Evolutionary conservation across 768 basidiomycete species (phyloP), one percentile per base, ranked within the genome.

Genomic region (Agaricus blazei): DNA sequence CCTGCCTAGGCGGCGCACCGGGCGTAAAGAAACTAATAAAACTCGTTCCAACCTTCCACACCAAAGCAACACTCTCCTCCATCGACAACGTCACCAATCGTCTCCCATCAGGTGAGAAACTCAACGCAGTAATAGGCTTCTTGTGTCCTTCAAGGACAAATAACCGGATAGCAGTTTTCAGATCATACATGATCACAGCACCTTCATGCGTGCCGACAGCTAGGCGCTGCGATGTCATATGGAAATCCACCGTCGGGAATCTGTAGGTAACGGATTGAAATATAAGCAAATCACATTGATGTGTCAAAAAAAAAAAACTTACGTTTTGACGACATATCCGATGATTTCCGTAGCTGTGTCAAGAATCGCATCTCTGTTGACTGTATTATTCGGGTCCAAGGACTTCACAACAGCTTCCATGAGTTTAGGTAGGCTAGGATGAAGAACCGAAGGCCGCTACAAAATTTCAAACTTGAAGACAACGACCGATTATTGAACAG

Each of bases 331-430:
- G n/a, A 98, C 87, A 63, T 93, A 88, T 28, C 91, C 90, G 26
- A 99, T 75, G 29, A 98, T 97, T 62, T 97, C 93, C 0, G 96
- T 98, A 0, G 93, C 96, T 0, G 93, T 83, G 58, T 95, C 91
- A 24, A 92, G 71, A 1, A 98, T 88, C 1, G 92, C 90, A 26
- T 98, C 94, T 46, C 87, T 81, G 64, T 82, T 81, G 4, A 80
- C 68, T 0, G 76, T 90, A 42, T 76, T 85, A 66, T 91, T 95
- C 14, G 97, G 97, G 70, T 99, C 96, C 54, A 99, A 75, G 0
- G 93, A 97, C 66, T 94, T 95, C 15, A 98, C 94, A 0, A 98
- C 93, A 1, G 95, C 93, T 66, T 98, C 97, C 69, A 93, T 87
- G 44, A 98, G 73, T 41, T 85, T 81, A 0, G 95, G 88, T 27